Base-by-base conservation (phyloP, 2,329 filamentous ascomycete genomes). In the Byssoonygena ceratinophila region DNA sequence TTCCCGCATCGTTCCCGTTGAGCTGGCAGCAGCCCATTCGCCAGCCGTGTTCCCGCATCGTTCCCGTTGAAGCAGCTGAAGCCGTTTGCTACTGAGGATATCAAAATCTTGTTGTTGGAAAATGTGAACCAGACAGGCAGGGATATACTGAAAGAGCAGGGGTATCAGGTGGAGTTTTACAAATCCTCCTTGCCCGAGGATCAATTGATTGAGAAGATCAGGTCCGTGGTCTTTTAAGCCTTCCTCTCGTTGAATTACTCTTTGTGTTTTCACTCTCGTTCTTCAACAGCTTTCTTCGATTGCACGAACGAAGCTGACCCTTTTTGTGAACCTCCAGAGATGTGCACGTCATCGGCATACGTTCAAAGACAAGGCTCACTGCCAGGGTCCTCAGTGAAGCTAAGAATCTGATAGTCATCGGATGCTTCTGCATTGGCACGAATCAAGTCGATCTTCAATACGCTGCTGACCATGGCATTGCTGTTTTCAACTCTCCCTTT, bases 401-500 rank as follows among this genome's bases (percentile, higher is more conserved):
- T 52, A 94, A 90, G 74, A 94, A 96, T 68, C 79, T 98, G 51
- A 85, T 97, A 54, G 92, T 96, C 57, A 82, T 97, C 61, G 92
- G 92, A 56, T 98, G 92, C 75, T 98, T 98, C 79, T 98, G 92
- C 70, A 98, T 98, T 63, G 92, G 92, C 59, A 98, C 92, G 53
- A 97, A 71, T 57, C 69, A 71, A 58, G 69, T 72, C 27, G 69
- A 72, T 54, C 65, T 72, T 23, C 68, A 72, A 57, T 72, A 68
- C 61, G 68, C 69, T 4, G 69, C 69, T n/a, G 65, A 69, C 16
- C 66, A 72, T 55, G 69, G 92, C 59, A 95, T 97, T 67, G 89
- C 90, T 32, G 92, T 98, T 58, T 98, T 98, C 81, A 98, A 98
- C 74, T 97, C 92, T 43, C 92, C 92, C 1, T 98, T 98, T 72